Percentiles rank a stretch among this genome's conserved stretches.
phyloP scores from a whole-genome alignment of 1,139 yeast species.

The Blastobotrys petasosporus region DNA sequence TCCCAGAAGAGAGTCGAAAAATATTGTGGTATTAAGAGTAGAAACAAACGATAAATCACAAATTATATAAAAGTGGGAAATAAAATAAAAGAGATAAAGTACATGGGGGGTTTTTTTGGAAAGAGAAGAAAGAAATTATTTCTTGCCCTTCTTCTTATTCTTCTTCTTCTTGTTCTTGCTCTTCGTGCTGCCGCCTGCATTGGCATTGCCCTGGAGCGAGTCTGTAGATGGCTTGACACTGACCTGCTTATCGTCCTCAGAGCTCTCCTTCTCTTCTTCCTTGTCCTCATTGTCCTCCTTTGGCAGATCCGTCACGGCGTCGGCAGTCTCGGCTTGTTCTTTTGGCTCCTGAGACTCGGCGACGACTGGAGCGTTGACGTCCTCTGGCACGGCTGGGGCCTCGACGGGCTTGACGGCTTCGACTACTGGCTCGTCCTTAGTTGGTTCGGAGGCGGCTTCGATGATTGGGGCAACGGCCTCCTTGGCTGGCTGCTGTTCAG shows the following conservation, averaged over 20 bases:
- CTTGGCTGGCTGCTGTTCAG: slow-evolving; percentile 1
- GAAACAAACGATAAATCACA: slow-evolving; percentile 2
- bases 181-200: slow-evolving; percentile 9
- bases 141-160: slow-evolving; percentile 22
- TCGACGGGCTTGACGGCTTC: slow-evolving; percentile 7
- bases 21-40: neutral
- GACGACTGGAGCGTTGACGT: slow-evolving; percentile 2
- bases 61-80: slow-evolving; percentile 2
- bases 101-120: neutral
- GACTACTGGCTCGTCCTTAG: slow-evolving; percentile 9
- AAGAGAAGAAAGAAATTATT: slow-evolving; percentile 8
- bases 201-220: slow-evolving; percentile 10
- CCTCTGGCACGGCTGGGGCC: slow-evolving; percentile 3
- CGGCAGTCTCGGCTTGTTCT: slow-evolving; percentile 6
- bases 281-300: slow-evolving; percentile 3
- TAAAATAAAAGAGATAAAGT: slow-evolving; percentile 1
- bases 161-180: slow-evolving; percentile 21
- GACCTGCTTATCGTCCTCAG: slow-evolving; percentile 8
- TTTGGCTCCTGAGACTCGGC: slow-evolving; percentile 10
- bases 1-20: neutral
- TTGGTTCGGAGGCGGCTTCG: slow-evolving; percentile 5
- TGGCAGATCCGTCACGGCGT: slow-evolving; percentile 9
- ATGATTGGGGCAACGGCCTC: slow-evolving; percentile 8
- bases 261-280: slow-evolving; percentile 3
- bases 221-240: slow-evolving; percentile 13